phyloP scores from a whole-genome alignment of 192 early-diverging fungal genomes.

The Dissophora globulifera region DNA sequence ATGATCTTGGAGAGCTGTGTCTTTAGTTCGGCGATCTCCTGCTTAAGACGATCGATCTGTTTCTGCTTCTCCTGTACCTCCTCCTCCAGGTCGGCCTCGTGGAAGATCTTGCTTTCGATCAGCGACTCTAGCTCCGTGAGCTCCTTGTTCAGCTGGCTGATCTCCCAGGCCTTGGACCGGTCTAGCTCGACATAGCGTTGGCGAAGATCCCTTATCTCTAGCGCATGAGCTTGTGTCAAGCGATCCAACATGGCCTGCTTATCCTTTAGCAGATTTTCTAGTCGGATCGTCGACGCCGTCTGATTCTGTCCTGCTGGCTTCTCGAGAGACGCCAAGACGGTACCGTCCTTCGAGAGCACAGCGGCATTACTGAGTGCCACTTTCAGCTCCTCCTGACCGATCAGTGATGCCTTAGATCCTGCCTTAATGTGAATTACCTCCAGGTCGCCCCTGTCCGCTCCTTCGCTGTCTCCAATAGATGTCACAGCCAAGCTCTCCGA shows the following conservation, averaged over 20 bases:
- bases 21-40: conserved; percentile 64
- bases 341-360: conserved; percentile 35
- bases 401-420: conserved; percentile 53
- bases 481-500: conserved; percentile 57
- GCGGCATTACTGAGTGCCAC: conserved; percentile 49
- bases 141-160: conserved; percentile 70
- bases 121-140: conserved; percentile 72
- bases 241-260: conserved; percentile 61
- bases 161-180: conserved; percentile 68
- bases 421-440: conserved; percentile 5
- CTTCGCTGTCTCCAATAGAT: conserved; percentile 7
- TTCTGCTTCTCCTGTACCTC: conserved; percentile 60
- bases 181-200: conserved; percentile 65
- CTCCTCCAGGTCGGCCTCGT: conserved; percentile 75
- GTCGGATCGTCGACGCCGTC: conserved; percentile 38
- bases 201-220: conserved; percentile 63
- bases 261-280: conserved; percentile 53
- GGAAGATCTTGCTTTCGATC: conserved; percentile 80
- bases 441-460: conserved; percentile 26
- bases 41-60: conserved; percentile 50
- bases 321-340: conserved; percentile 7
- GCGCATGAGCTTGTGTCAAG: conserved; percentile 55
- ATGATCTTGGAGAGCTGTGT: conserved; percentile 50
- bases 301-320: conserved; percentile 21
- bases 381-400: conserved; percentile 54